Evolutionary conservation across 2,329 filamentous ascomycete species (phyloP).

Genomic region (Thyridium curvatum): DNA sequence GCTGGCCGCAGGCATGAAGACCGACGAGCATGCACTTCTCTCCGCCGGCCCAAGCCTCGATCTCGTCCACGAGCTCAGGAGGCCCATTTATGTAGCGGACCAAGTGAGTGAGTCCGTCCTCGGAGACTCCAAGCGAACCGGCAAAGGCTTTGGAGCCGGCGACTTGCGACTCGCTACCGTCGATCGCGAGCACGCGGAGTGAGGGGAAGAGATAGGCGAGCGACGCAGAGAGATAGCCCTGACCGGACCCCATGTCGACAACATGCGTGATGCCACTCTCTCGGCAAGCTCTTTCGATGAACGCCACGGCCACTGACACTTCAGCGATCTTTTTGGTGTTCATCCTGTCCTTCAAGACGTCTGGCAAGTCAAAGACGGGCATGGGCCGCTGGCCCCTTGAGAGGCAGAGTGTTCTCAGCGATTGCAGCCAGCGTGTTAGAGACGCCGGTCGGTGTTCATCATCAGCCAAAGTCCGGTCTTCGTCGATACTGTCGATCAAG

Average conservation of each 20-base stretch:
- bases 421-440: conserved; percentile 14
- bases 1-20: conserved; percentile 23
- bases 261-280: conserved; percentile 15
- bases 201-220: conserved; percentile 20
- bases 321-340: conserved; percentile 22
- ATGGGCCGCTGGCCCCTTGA: conserved; percentile 13
- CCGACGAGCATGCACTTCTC: conserved; percentile 23
- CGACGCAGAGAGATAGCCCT: conserved; percentile 21
- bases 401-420: conserved; percentile 15
- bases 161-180: conserved; percentile 21
- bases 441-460: conserved; percentile 10
- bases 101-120: conserved; percentile 13
- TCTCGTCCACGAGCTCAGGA: conserved; percentile 9
- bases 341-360: conserved; percentile 16
- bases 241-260: conserved; percentile 16
- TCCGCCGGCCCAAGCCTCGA: conserved; percentile 18
- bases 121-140: conserved; percentile 12
- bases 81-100: conserved; percentile 21
- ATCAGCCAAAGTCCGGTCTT: conserved; percentile 1
- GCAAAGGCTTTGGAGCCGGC: conserved; percentile 17
- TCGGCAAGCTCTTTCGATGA: conserved; percentile 16
- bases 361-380: conserved; percentile 10
- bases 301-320: conserved; percentile 17
- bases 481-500: conserved; percentile 19
- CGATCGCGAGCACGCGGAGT: conserved; percentile 19